Evolutionary conservation across 257 asterid species (phyloP).

Genomic region (Solanum stenotomum): DNA sequence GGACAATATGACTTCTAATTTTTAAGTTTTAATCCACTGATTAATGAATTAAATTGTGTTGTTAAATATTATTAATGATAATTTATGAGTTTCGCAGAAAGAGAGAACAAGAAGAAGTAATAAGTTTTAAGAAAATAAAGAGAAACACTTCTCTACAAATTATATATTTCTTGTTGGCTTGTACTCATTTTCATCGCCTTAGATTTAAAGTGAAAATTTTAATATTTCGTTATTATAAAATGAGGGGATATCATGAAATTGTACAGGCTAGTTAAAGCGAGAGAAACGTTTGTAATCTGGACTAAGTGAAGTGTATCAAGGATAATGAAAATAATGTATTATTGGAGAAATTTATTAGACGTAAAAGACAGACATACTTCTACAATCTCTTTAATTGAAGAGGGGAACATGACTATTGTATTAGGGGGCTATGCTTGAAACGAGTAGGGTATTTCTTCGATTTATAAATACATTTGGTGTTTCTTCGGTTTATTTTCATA

Average conservation of each 20-base stretch:
- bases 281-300: background rate
- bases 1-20: background rate
- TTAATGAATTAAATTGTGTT: background rate
- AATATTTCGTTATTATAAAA: no score
- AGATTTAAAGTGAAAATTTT: background rate
- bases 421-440: background rate
- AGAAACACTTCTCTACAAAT: background rate
- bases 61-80: background rate
- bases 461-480: no score
- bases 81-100: background rate
- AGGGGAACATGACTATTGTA: background rate
- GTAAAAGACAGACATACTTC: background rate
- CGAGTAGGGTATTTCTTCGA: background rate
- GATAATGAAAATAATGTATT: background rate
- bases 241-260: no score
- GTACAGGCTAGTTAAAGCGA: background rate
- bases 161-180: background rate
- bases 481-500: no score
- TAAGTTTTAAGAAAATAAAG: background rate
- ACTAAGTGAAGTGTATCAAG: no score
- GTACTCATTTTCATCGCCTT: background rate
- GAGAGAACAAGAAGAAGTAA: background rate
- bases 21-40: background rate
- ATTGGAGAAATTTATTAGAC: background rate
- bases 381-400: background rate